Evolutionary conservation across 2,329 filamentous ascomycete genomes (phyloP), one percentile per base, ranked within the genome.

Genomic region (Cladophialophora exuberans): DNA sequence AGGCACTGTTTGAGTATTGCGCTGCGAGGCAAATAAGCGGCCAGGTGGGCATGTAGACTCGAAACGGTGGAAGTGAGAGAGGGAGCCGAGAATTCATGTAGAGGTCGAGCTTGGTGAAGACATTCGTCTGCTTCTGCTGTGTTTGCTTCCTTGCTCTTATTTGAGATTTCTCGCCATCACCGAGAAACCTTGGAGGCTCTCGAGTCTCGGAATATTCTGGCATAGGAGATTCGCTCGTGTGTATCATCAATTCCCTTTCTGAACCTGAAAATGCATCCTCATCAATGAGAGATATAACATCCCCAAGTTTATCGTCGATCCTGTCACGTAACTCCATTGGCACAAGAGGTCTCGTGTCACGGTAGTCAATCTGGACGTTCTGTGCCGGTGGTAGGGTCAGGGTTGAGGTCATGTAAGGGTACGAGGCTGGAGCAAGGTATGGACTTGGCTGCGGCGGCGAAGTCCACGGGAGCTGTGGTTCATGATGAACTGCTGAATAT

Each of bases 11-110:
- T 0, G 90, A 89, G 68, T 90, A 92, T 57, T 86, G 83, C 0
- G 90, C 89, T 2, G 90, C 90, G 7, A 93, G 79, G 65, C 86
- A 90, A 38, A 95, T 76, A 4, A 96, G 79, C 1, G 86, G 88
- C 71, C 87, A 95, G 0, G 87, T 90, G 0, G 87, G 78, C 36
- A 90, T 82, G 66, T 90, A 88, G 38, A 93, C 73, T 64, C 82
- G 83, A 43, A 94, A 78, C 0, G 84, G 82, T 1, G 85, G 83
- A 1, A 95, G 75, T 57, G 87, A 76, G 30, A 79, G 74, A 0
- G 89, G 87, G 4, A 95, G 74, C 53, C 82, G 83, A 2, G 90
- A 89, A 68, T 96, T 96, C 41, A 83, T 79, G 67, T 95, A 95
- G 1, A 85, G 73, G 65, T 90, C 86, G 11, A 90, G 87, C 69